Conservation (phyloP, 441 rosid species). For the Populus hybrid region DNA sequence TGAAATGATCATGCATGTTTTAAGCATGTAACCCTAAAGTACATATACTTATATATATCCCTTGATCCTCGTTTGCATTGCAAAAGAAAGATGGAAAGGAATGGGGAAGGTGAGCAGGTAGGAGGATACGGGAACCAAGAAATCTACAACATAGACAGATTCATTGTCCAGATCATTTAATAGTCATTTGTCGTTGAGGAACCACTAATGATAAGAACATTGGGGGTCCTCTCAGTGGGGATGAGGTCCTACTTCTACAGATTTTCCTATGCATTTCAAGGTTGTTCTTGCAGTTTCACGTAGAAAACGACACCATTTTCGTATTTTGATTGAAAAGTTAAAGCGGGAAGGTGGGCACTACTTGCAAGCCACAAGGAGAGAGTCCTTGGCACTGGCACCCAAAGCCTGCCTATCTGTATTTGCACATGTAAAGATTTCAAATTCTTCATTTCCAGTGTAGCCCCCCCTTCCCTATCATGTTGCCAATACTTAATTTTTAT, state of each 20-base stretch:
- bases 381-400: slow-evolving; percentile 3
- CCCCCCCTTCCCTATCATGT: not conserved
- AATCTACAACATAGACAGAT: slow-evolving; percentile 1
- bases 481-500: not conserved
- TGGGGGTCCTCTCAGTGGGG: slow-evolving; percentile 12
- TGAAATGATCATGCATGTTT: not conserved
- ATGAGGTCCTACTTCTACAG: not conserved
- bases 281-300: not conserved
- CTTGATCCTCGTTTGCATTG: not conserved
- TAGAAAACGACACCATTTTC: slow-evolving; percentile 9
- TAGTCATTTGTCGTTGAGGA: slow-evolving; percentile 3
- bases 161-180: slow-evolving; percentile 13
- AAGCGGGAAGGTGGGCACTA: slow-evolving; percentile 23
- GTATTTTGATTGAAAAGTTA: slow-evolving; percentile 6
- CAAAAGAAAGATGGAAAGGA: not conserved
- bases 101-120: not conserved
- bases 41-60: not conserved
- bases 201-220: not conserved
- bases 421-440: slow-evolving; percentile 26
- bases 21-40: not conserved
- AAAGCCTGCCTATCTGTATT: slow-evolving; percentile 37
- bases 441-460: slow-evolving; percentile 3
- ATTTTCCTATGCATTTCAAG: not conserved
- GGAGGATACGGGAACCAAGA: not conserved
- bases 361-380: slow-evolving; percentile 24